Conservation (phyloP, 176 grass and related monocot species). For the sorghum (Sorghum bicolor) region DNA sequence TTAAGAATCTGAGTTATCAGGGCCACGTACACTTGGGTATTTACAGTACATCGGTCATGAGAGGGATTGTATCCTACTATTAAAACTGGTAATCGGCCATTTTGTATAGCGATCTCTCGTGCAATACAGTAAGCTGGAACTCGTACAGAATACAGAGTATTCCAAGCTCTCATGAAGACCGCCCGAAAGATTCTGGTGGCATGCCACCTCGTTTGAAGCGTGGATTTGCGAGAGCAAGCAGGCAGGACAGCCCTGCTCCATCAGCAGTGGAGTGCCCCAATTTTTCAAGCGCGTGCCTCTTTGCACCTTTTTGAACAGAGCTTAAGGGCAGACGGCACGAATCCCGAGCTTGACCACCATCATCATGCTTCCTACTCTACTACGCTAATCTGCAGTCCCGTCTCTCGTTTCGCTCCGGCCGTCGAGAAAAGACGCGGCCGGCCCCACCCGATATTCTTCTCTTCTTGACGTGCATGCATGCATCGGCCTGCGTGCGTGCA, state of each 20-base stretch:
- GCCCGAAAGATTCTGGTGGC: slow-evolving; percentile 10
- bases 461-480: slow-evolving; percentile 14
- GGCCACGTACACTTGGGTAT: too few species aligned
- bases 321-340: neutral
- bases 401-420: neutral
- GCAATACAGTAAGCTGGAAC: too few species aligned
- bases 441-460: slow-evolving; percentile 15
- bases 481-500: slow-evolving; percentile 26
- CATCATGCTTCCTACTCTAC: neutral
- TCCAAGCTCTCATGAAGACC: neutral
- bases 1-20: too few species aligned
- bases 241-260: neutral
- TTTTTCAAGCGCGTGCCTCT: slow-evolving; percentile 21
- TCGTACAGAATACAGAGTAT: too few species aligned
- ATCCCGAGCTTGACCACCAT: slow-evolving; percentile 32
- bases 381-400: neutral
- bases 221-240: neutral
- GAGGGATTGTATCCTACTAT: too few species aligned
- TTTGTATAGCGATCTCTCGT: neutral
- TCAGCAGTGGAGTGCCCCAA: neutral
- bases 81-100: neutral
- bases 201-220: neutral
- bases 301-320: slow-evolving; percentile 22
- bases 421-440: slow-evolving; percentile 36
- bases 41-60: too few species aligned